A percentile compares a stretch with the other conserved stretches of the same genome.
Evolutionary conservation across 441 rosid genomes (phyloP).

Genomic region (Heliophila coronopifolia): DNA sequence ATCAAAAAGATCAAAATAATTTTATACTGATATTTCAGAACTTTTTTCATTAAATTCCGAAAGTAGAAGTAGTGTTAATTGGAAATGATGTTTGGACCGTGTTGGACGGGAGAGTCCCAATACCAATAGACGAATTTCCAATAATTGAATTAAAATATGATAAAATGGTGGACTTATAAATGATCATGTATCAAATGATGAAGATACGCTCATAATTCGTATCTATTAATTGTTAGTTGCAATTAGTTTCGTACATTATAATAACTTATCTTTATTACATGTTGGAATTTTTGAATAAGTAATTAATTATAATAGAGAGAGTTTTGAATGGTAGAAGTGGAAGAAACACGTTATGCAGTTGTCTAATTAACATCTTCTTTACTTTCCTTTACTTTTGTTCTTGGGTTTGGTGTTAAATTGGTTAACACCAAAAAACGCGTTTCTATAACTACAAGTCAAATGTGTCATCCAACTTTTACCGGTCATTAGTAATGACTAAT

Average conservation of each 20-base stretch:
- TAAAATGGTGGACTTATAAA: not conserved
- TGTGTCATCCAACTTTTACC: too few species aligned
- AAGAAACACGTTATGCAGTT: not conserved
- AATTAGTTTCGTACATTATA: not conserved
- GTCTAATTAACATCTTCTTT: too few species aligned
- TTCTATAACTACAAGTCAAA: too few species aligned
- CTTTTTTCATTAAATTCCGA: too few species aligned
- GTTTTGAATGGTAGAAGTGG: not conserved
- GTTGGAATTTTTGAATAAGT: not conserved
- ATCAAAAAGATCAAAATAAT: too few species aligned
- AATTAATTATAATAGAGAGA: not conserved
- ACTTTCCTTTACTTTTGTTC: too few species aligned
- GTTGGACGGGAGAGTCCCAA: not conserved
- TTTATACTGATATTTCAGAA: too few species aligned
- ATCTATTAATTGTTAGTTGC: not conserved
- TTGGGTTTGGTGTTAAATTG: too few species aligned
- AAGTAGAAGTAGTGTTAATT: not conserved
- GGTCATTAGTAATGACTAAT: too few species aligned
- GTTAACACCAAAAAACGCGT: too few species aligned
- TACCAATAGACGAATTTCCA: not conserved
- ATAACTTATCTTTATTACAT: not conserved
- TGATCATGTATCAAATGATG: not conserved
- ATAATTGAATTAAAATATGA: not conserved
- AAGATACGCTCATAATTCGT: not conserved
- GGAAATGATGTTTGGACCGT: constrained; percentile 3